Base-by-base conservation (phyloP, 139 green algal species). In the Chlamydomonas asymmetrica region DNA sequence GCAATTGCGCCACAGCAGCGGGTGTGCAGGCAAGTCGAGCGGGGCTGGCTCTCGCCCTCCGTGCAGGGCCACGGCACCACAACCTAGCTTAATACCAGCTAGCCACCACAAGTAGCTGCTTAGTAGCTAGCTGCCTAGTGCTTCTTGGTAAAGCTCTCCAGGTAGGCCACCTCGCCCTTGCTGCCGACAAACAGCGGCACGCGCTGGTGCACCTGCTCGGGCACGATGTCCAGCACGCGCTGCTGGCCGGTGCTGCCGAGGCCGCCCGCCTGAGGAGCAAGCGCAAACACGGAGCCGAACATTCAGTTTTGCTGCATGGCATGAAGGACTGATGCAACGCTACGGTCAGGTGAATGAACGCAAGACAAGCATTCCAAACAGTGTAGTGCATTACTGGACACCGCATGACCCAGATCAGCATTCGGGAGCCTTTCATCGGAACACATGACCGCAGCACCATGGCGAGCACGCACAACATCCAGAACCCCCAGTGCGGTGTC, bases 141-240 rank as follows among this genome's bases (percentile, higher is more conserved):
- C 71, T 86, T 85, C 65, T 88, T 89, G 74, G 82, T 88, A 86
- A 93, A 98, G 52, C 40, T 85, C 90, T 99, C 96, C 5, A 98
- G 82, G 82, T 97, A 97, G 71, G 97, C 92, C 2, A 99, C 95
- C 90, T 99, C 96, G 71, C 92, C 89, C 64, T 87, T 89, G 71
- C 79, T 93, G 57, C 96, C 95, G 18, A 92, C 81, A 79, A 93
- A 95, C 35, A 94, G 85, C 29, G 89, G 89, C 73, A 93, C 88
- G 54, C 89, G 81, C 82, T 94, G 89, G 83, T 94, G 88, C 41
- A 93, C 84, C 81, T 88, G 50, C 59, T 81, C 88, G 34, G 90
- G 90, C 64, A 84, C 59, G 60, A 96, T 89, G 75, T 96, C 91
- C 76, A 97, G 74, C 41, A 95, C 85, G 23, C 92, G 87, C 73